Evolutionary conservation across 2,329 filamentous ascomycete species (phyloP), one percentile per base, ranked within the genome.

Genomic region (Curvularia sp.): DNA sequence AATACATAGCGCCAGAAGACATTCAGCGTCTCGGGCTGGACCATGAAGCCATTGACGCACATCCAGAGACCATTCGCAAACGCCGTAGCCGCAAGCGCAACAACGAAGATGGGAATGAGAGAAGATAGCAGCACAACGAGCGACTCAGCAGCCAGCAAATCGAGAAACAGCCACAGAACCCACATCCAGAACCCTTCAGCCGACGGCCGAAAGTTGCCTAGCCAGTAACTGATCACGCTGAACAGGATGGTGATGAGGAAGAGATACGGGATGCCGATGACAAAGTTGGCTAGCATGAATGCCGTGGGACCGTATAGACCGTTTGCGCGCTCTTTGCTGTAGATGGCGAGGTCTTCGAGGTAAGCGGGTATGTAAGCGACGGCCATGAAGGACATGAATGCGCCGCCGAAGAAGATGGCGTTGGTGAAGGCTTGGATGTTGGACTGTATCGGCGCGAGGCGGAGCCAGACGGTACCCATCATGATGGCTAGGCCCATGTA

Each of bases 61-160:
- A 96, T 96, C 92, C 92, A 96, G 6, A 96, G 81, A 0, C 92
- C 92, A 76, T 96, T 96, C 21, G 90, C 89, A 70, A 96, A 96
- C 0, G 92, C 92, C 0, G 90, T 90, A 1, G 92, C 81, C 0
- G 92, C 92, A 0, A 96, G 85, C 0, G 90, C 82, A 43, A 94
- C 85, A 49, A 96, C 92, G 64, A 96, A 96, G 61, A 88, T 89
- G 0, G 91, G 91, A 63, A 93, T 87, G 1, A 95, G 74, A 1
- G 84, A 86, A 0, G 88, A 86, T 21, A 95, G 81, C 27, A 96
- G 81, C 2, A 96, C 90, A 23, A 96, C 91, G 0, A 96, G 85
- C 0, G 89, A 89, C 77, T 95, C 92, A 19, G 91, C 92, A 0
- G 92, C 91, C 2, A 96, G 77, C 0, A 96, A 84, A 70, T 96